Evolutionary conservation across 306 rosid genomes (phyloP).

Genomic region (Ammopiptanthus mongolicus): DNA sequence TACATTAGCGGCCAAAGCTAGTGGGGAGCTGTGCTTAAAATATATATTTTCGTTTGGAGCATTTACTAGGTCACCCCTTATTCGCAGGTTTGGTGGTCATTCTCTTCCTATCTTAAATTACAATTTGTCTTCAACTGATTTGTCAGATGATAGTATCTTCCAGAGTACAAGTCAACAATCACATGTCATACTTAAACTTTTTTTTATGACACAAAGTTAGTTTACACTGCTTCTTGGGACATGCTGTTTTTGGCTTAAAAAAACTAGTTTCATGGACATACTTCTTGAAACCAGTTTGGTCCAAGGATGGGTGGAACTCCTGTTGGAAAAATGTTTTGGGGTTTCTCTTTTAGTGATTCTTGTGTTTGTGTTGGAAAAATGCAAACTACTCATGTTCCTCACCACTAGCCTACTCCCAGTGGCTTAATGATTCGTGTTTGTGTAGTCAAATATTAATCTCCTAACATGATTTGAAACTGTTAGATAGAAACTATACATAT

Average conservation of each 20-base stretch:
- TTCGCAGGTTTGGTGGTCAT: slow-evolving; percentile 55
- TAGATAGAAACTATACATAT: not conserved
- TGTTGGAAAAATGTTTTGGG: not conserved
- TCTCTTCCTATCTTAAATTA: not conserved
- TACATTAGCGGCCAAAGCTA: slow-evolving; percentile 81
- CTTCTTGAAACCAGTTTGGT: slow-evolving; percentile 1
- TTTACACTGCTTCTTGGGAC: not conserved
- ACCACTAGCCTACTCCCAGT: not conserved
- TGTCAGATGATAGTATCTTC: not conserved
- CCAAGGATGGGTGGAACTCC: not conserved
- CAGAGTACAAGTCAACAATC: not conserved
- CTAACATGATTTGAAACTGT: not conserved
- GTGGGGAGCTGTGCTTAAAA: slow-evolving; percentile 90
- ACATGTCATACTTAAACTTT: not conserved
- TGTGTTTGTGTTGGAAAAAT: not conserved
- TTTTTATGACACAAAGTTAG: not conserved
- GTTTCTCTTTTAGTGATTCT: not conserved
- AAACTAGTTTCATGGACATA: not conserved
- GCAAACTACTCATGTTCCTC: not conserved
- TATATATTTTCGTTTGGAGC: slow-evolving; percentile 85
- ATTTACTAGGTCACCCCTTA: slow-evolving; percentile 77
- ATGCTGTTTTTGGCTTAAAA: not conserved
- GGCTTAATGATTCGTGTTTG: not conserved
- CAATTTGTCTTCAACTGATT: not conserved
- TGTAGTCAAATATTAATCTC: not conserved